Conservation (phyloP, 768 basidiomycete genomes). For the Rhizopogon vinicolor region DNA sequence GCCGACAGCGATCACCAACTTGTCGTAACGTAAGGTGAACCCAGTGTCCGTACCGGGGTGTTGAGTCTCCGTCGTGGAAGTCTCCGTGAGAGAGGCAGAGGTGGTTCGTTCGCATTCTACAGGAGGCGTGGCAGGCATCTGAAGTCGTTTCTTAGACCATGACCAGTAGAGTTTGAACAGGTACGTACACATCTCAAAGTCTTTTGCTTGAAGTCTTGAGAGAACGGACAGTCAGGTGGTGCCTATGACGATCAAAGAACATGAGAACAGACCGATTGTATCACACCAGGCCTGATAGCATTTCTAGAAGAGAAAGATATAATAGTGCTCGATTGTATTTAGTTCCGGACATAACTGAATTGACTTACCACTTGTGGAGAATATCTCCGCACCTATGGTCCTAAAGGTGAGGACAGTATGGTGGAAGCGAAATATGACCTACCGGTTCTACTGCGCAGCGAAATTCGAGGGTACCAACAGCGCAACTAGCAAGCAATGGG, state of each 20-base stretch:
- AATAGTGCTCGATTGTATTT: not conserved
- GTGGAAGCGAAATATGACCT: conserved; percentile 19
- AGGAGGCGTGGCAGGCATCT: conserved; percentile 64
- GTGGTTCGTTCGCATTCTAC: conserved; percentile 23
- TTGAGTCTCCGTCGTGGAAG: conserved; percentile 14
- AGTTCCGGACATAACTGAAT: not conserved
- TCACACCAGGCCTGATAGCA: conserved; percentile 78
- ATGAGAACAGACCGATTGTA: conserved; percentile 44
- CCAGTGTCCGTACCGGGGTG: conserved; percentile 16
- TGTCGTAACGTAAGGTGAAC: conserved; percentile 70
- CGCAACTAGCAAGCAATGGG: conserved; percentile 48
- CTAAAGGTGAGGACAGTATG: conserved; percentile 1
- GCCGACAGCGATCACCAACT: conserved; percentile 80
- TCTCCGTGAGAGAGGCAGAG: conserved; percentile 8
- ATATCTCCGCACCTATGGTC: conserved; percentile 47
- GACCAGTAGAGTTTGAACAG: not conserved
- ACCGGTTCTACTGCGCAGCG: conserved; percentile 79
- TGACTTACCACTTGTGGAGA: conserved; percentile 49
- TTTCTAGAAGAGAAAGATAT: conserved; percentile 29
- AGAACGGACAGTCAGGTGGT: not conserved
- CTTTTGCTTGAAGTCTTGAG: conserved; percentile 55
- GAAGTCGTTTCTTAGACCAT: not conserved
- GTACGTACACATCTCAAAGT: conserved; percentile 54
- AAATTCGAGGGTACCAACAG: conserved; percentile 83
- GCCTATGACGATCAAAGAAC: not conserved